Base-by-base conservation (phyloP, 2,329 filamentous ascomycete genomes). In the Didymosphaeria variabile region DNA sequence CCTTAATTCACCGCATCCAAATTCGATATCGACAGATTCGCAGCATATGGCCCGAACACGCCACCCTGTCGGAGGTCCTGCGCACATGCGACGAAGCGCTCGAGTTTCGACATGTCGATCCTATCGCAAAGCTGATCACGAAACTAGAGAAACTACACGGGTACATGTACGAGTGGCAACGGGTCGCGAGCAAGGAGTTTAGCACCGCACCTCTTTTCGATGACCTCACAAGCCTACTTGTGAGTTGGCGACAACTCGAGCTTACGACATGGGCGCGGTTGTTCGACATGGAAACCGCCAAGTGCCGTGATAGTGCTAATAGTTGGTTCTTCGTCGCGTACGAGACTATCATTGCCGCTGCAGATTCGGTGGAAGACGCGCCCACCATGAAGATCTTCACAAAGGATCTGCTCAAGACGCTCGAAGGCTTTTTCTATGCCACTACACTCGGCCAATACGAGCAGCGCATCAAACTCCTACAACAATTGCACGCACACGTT, bases 301-400 rank as follows among this genome's bases (percentile, higher is more conserved):
- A 91, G 70, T 93, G 90, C 69, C 83, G 89, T 23, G 86, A 92
- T 52, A 90, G 93, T 72, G 93, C 94, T 2, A 90, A 89, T 69
- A 90, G 91, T 17, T 99, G 95, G 95, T 99, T 94, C 90, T 99
- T 97, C 70, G 86, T 98, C 61, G 93, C 94, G 0, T 99, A 97
- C 72, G 93, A 98, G 77, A 92, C 90, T 5, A 87, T 97, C 45
- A 86, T 99, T 67, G 90, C 89, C 3, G 90, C 89, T 10, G 91
- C 94, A 0, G 82, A 92, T 57, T 85, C 87, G 21, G 84, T 94
- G 62, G 81, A 74, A 1, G 83, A 85, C 26, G 84, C 82, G 1
- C 79, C 86, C 23, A 86, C 89, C 50, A 79, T 96, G 59, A 80
- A 82, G 38, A 77, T 80, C 17, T 92, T 97, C 74, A 84, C 87